Conservation (phyloP, 345 rosid species). For the Euclidium syriacum region DNA sequence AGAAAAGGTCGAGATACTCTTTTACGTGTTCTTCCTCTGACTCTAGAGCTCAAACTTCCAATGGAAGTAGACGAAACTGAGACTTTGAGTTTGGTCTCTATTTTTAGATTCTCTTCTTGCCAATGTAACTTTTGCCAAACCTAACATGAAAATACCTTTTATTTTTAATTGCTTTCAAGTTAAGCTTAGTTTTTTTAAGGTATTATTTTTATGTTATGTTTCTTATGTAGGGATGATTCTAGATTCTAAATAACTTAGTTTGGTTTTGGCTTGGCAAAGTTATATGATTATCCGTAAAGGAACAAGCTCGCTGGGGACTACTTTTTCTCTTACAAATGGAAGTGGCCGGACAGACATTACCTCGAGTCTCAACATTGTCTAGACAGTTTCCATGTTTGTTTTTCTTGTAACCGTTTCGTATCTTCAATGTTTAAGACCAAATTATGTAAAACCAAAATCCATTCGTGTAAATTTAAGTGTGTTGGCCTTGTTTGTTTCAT, state of each 20-base stretch:
- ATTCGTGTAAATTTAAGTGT: not conserved
- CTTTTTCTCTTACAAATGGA: not conserved
- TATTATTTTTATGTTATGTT: not conserved
- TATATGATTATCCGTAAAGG: too few relatives aligned
- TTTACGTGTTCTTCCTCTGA: slow-evolving; percentile 68
- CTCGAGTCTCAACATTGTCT: not conserved
- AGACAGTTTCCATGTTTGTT: slow-evolving; percentile 14
- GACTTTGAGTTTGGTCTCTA: slow-evolving; percentile 19
- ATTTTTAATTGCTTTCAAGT: slow-evolving; percentile 6
- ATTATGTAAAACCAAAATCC: not conserved
- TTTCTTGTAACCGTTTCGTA: not conserved
- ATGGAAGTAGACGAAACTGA: slow-evolving; percentile 44
- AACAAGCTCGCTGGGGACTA: too few relatives aligned
- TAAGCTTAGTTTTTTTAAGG: not conserved
- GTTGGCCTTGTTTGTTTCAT: too few relatives aligned
- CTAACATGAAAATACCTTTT: slow-evolving; percentile 16
- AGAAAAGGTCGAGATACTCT: slow-evolving; percentile 78
- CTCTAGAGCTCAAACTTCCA: slow-evolving; percentile 61
- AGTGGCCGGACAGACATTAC: slow-evolving; percentile 15
- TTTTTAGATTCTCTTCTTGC: slow-evolving; percentile 17
- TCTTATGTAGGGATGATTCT: slow-evolving; percentile 2
- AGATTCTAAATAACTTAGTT: too few relatives aligned
- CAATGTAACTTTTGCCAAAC: slow-evolving; percentile 1
- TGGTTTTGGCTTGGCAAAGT: too few relatives aligned
- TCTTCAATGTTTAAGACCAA: not conserved